Base-by-base conservation (phyloP, 805 yeast species). In the Kuraishia floccosa region DNA sequence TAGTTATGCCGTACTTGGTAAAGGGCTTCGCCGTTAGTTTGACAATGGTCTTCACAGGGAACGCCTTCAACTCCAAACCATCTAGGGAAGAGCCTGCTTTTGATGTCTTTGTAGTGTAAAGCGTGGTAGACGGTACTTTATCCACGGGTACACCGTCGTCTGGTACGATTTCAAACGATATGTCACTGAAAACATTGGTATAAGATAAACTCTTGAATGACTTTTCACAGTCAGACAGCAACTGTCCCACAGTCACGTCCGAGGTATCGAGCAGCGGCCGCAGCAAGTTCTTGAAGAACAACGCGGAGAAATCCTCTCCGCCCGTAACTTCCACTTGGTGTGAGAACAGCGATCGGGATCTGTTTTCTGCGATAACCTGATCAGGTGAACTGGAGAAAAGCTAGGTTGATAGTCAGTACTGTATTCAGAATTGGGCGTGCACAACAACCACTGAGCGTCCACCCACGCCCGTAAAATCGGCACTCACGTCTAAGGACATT, bases 201-300 rank as follows among this genome's bases (percentile, higher is more conserved):
- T 48, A 41, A 9, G 35, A 23, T 20, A 56, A 40, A 24, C 46
- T 41, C 5, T 37, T 25, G 14, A 42, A 25, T 3, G 48, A 37
- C 6, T 27, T 17, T 6, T 49, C 32, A 30, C 49, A 42, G 17
- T 39, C 34, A 2, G 25, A 26, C 6, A 65, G 36, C 40, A 71
- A 51, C 39, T 66, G 63, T 12, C 47, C 53, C 27, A 70, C 47
- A 2, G 76, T 69, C 34, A 60, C 37, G 31, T 47, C 54, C 3
- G 54, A 39, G 3, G 50, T 43, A 5, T 43, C 46, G 10, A 63
- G 45, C 36, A 70, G 46, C 11, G 76, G 76, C 3, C 50, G 35
- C 33, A 71, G 49, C 16, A 68, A 49, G 38, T 64, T 67, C 35
- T 49, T 44, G 51, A 65, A 65, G 45, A 68, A 64, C 30, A 54